phyloP scores from a whole-genome alignment of 2,329 filamentous ascomycete species.

The Colletotrichum sp. region DNA sequence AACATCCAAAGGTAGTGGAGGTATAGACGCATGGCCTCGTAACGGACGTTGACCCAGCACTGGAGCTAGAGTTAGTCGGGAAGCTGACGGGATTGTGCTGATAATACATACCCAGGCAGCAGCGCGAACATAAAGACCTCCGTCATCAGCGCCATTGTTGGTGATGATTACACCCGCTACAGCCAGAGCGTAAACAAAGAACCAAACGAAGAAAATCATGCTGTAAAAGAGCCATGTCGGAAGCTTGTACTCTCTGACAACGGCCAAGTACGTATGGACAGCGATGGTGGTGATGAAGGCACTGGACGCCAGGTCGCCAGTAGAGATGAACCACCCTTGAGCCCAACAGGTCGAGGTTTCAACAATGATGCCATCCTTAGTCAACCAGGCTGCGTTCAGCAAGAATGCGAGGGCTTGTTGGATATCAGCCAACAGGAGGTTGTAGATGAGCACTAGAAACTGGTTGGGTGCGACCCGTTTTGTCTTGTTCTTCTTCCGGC shows the following conservation, averaged over 20 bases:
- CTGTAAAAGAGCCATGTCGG: slow-evolving; percentile 48
- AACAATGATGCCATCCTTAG: slow-evolving; percentile 50
- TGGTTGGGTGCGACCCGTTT: slow-evolving; percentile 47
- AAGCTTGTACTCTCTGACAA: slow-evolving; percentile 55
- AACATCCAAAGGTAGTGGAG: slow-evolving; percentile 71
- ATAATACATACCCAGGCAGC: slow-evolving; percentile 52
- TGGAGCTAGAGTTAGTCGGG: slow-evolving; percentile 57
- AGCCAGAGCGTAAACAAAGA: slow-evolving; percentile 36
- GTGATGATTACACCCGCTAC: slow-evolving; percentile 5
- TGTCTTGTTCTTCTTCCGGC: slow-evolving; percentile 12
- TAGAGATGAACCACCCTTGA: slow-evolving; percentile 63
- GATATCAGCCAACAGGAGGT: slow-evolving; percentile 63
- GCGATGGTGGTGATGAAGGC: slow-evolving; percentile 64
- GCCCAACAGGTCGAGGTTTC: slow-evolving; percentile 52
- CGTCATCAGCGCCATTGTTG: neutral
- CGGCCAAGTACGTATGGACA: slow-evolving; percentile 60
- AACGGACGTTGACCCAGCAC: slow-evolving; percentile 67
- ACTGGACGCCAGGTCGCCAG: slow-evolving; percentile 61
- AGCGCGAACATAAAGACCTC: slow-evolving; percentile 55
- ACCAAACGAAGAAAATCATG: slow-evolving; percentile 50
- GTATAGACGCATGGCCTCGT: slow-evolving; percentile 57
- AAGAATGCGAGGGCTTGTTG: slow-evolving; percentile 62
- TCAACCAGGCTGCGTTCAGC: slow-evolving; percentile 58
- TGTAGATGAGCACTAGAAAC: slow-evolving; percentile 65
- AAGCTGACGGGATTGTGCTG: slow-evolving; percentile 51